phyloP scores from a whole-genome alignment of 257 asterid genomes.

The Nicotiana benthamiana region DNA sequence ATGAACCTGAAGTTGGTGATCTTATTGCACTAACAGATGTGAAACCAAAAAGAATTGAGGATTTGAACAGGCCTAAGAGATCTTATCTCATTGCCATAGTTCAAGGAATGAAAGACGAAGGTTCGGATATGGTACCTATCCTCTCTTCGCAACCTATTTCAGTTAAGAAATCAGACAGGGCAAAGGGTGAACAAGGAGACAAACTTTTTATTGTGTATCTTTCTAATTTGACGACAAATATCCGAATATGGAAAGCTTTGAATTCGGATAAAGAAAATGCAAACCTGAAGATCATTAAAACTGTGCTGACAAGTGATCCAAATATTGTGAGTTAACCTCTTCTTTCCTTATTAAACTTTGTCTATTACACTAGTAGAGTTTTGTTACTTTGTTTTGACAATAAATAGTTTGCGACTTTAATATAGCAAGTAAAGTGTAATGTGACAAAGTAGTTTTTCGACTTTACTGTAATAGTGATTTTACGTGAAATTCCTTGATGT shows the following conservation, averaged over 20 bases:
- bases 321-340: conserved; percentile 15
- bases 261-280: conserved; percentile 10
- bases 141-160: conserved; percentile 18
- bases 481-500: too few relatives aligned
- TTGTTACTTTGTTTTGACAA: too few relatives aligned
- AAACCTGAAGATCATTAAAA: conserved; percentile 19
- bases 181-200: neutral
- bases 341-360: too few relatives aligned
- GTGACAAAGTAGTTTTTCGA: neutral
- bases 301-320: conserved; percentile 18
- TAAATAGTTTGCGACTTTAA: neutral
- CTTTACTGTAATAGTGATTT: neutral
- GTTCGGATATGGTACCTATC: neutral
- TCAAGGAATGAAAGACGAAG: neutral
- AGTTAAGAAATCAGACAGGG: neutral
- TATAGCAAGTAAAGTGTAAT: neutral
- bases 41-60: conserved; percentile 28
- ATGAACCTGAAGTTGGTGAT: conserved; percentile 34
- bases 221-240: conserved; percentile 41
- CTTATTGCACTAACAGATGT: conserved; percentile 32
- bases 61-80: conserved; percentile 22
- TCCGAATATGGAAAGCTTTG: conserved; percentile 47
- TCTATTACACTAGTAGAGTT: neutral
- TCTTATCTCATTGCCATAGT: conserved; percentile 31
- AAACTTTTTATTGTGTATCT: conserved; percentile 33